Evolutionary conservation across 306 rosid genomes (phyloP), one percentile per base, ranked within the genome.

Genomic region (Herpetospermum pedunculosum): DNA sequence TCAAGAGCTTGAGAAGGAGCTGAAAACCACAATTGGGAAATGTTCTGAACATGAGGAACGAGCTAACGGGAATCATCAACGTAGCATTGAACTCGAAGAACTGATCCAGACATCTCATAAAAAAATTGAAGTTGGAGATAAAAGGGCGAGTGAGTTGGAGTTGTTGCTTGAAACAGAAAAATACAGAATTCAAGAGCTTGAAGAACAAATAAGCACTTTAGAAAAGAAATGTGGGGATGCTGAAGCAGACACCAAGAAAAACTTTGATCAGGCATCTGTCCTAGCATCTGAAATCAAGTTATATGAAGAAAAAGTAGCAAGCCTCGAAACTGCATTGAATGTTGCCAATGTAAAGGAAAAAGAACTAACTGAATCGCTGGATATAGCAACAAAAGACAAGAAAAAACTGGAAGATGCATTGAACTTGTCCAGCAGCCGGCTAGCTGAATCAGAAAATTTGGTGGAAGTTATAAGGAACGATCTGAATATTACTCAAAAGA

Each of bases 21-120:
- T 89, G 85, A 91, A 85, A 87, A 76, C 54, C 74, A 70, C 81
- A 80, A 63, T 60, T 0, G 82, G 48, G 16, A 94, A 86, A 79
- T 88, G 90, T 76, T 9, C 85, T 0, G 96, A 94, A 80, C 95
- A 91, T 64, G 98, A 89, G 79, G 98, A 85, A 34, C 87, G 85
- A 58, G 95, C 92, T 19, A 80, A 75, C 72, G 80, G 80, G 84
- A 82, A 78, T 77, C 94, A 85, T 74, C 87, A 88, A 74, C 88
- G 90, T 47, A 86, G 94, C 83, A 70, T 84, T 15, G 96, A 91
- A 82, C 92, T 95, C n/a, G 97, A 94, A 91, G 98, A 86, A 85
- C 81, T 94, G 77, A 38, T 85, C 78, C 94, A 89, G 82, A 49
- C 53, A 65, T 94, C 96, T 76, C 94, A 89, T 78, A 82, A 85